A percentile compares a stretch with the other conserved stretches of the same genome.
Conservation (phyloP, 805 yeast genomes). For the Candida mattraensis region DNA sequence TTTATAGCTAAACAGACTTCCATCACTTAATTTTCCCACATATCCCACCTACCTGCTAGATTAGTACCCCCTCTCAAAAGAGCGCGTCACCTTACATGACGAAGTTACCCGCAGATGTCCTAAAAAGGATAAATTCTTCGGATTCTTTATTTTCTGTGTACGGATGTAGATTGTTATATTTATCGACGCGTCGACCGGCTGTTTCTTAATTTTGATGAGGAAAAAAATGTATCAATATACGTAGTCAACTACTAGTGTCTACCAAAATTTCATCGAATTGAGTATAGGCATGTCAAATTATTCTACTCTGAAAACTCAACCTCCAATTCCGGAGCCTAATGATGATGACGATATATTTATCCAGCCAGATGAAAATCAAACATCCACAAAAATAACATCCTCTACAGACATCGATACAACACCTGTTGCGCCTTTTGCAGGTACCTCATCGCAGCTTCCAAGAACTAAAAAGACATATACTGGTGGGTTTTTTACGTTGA, state of each 20-base stretch:
- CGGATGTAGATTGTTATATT: too few relatives aligned
- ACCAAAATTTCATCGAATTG: not conserved
- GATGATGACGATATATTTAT: slow-evolving; percentile 26
- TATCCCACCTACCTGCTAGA: too few relatives aligned
- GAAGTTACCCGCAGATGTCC: too few relatives aligned
- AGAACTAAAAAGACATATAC: slow-evolving; percentile 29
- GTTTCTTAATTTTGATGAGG: too few relatives aligned
- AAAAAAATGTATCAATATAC: too few relatives aligned
- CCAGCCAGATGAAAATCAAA: slow-evolving; percentile 23
- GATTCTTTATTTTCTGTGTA: too few relatives aligned
- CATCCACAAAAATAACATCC: slow-evolving; percentile 1
- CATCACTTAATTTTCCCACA: too few relatives aligned
- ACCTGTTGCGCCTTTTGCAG: not conserved
- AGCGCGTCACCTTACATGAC: too few relatives aligned
- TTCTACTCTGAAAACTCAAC: slow-evolving; percentile 8
- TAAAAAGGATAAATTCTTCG: too few relatives aligned
- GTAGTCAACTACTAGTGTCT: not conserved
- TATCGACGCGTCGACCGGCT: slow-evolving; percentile 10
- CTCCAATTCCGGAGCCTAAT: slow-evolving; percentile 17
- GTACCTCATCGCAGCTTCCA: not conserved
- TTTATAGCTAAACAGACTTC: too few relatives aligned
- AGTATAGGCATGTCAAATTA: slow-evolving; percentile 13
- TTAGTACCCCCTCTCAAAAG: too few relatives aligned
- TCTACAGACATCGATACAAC: not conserved
- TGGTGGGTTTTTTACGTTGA: slow-evolving; percentile 54